A percentile compares a stretch with the other conserved stretches of the same genome.
Evolutionary conservation across 192 early-diverging fungal genomes (phyloP).

Genomic region (Gaertneriomyces sp.): DNA sequence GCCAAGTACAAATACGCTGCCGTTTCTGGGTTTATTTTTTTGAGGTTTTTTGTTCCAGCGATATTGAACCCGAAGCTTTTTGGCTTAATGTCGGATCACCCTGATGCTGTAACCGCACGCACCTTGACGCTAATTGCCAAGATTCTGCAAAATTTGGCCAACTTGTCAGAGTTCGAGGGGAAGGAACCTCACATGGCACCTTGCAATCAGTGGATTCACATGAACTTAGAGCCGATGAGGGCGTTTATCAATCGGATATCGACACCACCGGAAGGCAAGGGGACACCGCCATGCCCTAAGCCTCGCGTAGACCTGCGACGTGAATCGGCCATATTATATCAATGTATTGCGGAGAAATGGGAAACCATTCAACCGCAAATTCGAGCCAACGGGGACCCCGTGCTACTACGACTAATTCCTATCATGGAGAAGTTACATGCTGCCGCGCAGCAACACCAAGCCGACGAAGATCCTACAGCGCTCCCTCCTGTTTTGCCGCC

Average conservation of each 20-base stretch:
- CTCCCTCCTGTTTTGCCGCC: too few species aligned
- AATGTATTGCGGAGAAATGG: conserved; percentile 25
- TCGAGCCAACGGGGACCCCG: background rate
- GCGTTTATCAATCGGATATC: conserved; percentile 20
- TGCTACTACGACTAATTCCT: conserved; percentile 9
- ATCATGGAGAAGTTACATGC: conserved; percentile 23
- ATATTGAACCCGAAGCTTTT: conserved; percentile 53
- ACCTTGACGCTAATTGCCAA: conserved; percentile 56
- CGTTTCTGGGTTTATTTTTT: conserved; percentile 57
- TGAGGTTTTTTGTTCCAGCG: conserved; percentile 60
- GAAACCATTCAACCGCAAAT: conserved; percentile 1
- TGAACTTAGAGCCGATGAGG: conserved; percentile 13
- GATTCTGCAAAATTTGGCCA: conserved; percentile 60
- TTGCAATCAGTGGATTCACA: conserved; percentile 20
- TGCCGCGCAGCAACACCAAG: conserved; percentile 16
- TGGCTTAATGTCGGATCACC: conserved; percentile 41
- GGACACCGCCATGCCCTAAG: conserved; percentile 8
- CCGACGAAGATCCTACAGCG: background rate
- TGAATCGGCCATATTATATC: conserved; percentile 20
- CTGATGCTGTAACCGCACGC: conserved; percentile 37
- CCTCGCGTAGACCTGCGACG: conserved; percentile 22
- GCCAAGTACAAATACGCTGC: conserved; percentile 35
- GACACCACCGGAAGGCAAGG: background rate
- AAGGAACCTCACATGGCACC: conserved; percentile 57
- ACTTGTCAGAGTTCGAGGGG: conserved; percentile 52